phyloP scores from a whole-genome alignment of 2,329 filamentous ascomycete genomes.

The Diaporthe nobilis region DNA sequence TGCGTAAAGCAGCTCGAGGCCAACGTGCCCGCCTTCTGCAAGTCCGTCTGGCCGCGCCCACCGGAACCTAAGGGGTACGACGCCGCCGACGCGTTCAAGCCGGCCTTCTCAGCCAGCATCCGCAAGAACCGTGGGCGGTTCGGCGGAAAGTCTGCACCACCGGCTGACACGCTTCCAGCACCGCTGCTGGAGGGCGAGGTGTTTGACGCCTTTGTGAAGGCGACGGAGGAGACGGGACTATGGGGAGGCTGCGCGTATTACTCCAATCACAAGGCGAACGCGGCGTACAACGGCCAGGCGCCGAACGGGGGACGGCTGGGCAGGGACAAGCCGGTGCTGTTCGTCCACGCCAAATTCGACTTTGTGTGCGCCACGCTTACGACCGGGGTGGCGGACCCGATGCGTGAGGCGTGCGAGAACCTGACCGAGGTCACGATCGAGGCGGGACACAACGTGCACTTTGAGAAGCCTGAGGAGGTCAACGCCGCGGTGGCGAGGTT shows the following conservation, averaged over 20 bases:
- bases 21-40: conserved; percentile 9
- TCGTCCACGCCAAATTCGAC: conserved; percentile 56
- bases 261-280: conserved; percentile 58
- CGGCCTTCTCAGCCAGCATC: conserved; percentile 17
- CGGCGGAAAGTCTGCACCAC: conserved; percentile 28
- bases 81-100: conserved; percentile 21
- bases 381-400: conserved; percentile 51
- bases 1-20: background rate
- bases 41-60: background rate
- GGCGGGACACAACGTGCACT: conserved; percentile 53
- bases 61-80: background rate
- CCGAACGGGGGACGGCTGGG: conserved; percentile 52
- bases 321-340: conserved; percentile 49
- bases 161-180: background rate
- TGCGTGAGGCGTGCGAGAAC: conserved; percentile 53
- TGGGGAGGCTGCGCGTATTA: conserved; percentile 50
- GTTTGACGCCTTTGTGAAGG: conserved; percentile 44
- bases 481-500: conserved; percentile 47
- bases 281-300: conserved; percentile 51
- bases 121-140: conserved; percentile 44
- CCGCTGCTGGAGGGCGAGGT: conserved; percentile 33
- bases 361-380: conserved; percentile 53
- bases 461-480: conserved; percentile 47
- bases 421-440: conserved; percentile 55
- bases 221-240: conserved; percentile 57